These are phyloP conservation scores for Brachypodium distachyon DNA, from an alignment of 202 grass and related monocot genomes.

Conservation along the genomic window DNA sequence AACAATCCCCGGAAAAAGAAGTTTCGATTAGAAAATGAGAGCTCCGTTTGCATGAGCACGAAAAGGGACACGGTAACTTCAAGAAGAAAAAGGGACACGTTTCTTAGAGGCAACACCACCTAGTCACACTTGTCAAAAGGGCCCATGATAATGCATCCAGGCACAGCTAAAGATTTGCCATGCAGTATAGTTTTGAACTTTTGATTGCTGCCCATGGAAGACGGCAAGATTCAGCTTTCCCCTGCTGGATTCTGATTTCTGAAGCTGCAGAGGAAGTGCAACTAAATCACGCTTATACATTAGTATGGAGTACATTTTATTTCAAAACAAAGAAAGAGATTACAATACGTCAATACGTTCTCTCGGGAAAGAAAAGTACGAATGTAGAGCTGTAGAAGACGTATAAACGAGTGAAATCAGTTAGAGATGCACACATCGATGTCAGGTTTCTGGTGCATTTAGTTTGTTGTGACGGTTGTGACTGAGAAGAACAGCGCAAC, in stretches of 20 bases:
- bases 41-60: slow-evolving; percentile 8
- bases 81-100: slow-evolving; percentile 4
- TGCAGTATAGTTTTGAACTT: neutral
- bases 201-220: neutral
- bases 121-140: neutral
- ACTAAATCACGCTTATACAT: too few relatives aligned
- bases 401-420: neutral
- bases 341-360: too few relatives aligned
- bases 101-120: neutral
- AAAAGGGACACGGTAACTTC: slow-evolving; percentile 17
- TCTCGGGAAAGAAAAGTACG: too few relatives aligned
- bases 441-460: slow-evolving; percentile 14
- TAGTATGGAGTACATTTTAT: too few relatives aligned
- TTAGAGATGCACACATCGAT: neutral
- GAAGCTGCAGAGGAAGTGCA: neutral
- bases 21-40: neutral
- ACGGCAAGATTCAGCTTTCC: too few relatives aligned
- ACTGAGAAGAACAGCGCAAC: slow-evolving; percentile 23
- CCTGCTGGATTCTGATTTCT: neutral
- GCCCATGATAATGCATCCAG: neutral
- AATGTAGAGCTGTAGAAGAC: neutral
- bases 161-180: neutral
- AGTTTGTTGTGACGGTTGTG: neutral
- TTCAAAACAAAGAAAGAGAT: too few relatives aligned
- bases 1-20: neutral